Evolutionary conservation across 2,329 filamentous ascomycete species (phyloP).

Genomic region (Thyridium curvatum): DNA sequence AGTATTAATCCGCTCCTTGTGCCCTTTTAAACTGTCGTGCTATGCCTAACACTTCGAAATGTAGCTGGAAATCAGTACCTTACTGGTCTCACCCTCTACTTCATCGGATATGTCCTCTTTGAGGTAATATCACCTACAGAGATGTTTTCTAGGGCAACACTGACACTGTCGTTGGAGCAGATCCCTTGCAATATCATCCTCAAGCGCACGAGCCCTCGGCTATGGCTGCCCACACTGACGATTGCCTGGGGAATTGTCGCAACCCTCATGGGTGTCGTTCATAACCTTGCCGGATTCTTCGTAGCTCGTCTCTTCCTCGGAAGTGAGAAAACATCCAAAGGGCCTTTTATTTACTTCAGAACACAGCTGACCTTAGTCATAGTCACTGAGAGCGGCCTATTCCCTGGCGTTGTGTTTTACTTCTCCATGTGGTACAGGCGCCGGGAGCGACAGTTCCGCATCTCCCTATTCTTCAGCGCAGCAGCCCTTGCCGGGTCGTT

Average conservation of each 20-base stretch:
- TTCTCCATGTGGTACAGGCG: conserved; percentile 51
- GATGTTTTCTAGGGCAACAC: conserved; percentile 1
- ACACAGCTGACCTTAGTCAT: conserved; percentile 36
- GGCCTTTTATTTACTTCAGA: conserved; percentile 23
- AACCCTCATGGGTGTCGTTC: conserved; percentile 42
- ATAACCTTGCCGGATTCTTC: conserved; percentile 44
- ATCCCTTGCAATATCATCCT: conserved; percentile 58
- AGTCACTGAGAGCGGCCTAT: conserved; percentile 45
- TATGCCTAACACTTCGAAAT: conserved; percentile 10
- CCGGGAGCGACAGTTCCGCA: conserved; percentile 45
- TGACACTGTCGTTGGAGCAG: conserved; percentile 17
- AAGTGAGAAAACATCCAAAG: too few species aligned
- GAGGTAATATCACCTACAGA: conserved; percentile 30
- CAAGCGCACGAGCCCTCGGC: conserved; percentile 50
- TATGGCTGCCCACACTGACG: conserved; percentile 53
- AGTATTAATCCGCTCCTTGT: conserved; percentile 31
- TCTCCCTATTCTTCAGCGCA: conserved; percentile 50
- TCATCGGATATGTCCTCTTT: conserved; percentile 53
- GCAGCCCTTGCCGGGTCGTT: conserved; percentile 50
- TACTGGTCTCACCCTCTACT: conserved; percentile 60
- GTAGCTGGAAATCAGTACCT: conserved; percentile 56
- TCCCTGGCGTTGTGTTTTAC: conserved; percentile 44
- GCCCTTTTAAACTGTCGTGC: conserved; percentile 13
- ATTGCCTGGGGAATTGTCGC: conserved; percentile 49
- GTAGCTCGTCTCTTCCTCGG: conserved; percentile 19